Percentiles rank a stretch among this genome's conserved stretches.
These are phyloP conservation scores for Saccharum hybrid DNA, from an alignment of 202 grass and related monocot genomes.

Conservation along the genomic window DNA sequence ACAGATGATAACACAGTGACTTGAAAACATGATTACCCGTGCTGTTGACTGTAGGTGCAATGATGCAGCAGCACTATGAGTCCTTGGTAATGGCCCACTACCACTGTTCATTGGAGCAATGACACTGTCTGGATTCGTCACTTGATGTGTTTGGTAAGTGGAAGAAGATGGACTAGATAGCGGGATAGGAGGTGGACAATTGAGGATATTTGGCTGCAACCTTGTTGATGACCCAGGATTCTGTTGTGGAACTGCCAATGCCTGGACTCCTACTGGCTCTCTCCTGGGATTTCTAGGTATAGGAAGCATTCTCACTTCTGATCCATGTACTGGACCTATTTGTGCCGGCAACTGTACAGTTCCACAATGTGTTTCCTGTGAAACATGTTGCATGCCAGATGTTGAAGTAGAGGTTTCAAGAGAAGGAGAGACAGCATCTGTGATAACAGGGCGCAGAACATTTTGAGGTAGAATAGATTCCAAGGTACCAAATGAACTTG, in stretches of 20 bases:
- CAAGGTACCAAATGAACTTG: conserved; percentile 71
- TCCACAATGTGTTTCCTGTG: conserved; percentile 44
- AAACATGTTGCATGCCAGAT: conserved; percentile 38
- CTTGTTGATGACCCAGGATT: conserved; percentile 57
- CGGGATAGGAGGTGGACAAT: conserved; percentile 38
- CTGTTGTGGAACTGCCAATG: conserved; percentile 53
- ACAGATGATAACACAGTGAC: conserved; percentile 26
- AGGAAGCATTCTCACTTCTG: conserved; percentile 39
- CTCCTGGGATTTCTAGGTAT: conserved; percentile 72
- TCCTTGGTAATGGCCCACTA: conserved; percentile 45
- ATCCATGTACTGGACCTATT: conserved; percentile 43
- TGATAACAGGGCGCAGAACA: conserved; percentile 57
- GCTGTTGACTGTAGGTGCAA: conserved; percentile 42
- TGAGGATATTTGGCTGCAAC: conserved; percentile 49
- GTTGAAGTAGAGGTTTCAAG: conserved; percentile 49
- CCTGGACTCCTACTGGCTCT: conserved; percentile 63
- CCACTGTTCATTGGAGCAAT: conserved; percentile 36
- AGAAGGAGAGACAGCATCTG: conserved; percentile 60
- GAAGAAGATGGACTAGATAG: conserved; percentile 42
- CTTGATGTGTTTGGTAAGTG: conserved; percentile 45
- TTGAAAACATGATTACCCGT: conserved; percentile 60
- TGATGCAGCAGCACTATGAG: conserved; percentile 29
- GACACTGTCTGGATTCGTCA: conserved; percentile 30
- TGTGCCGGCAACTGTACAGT: conserved; percentile 44
- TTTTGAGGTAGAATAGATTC: conserved; percentile 69